Evolutionary conservation across 2,329 filamentous ascomycete species (phyloP).

Genomic region (Colletotrichum tanaceti): DNA sequence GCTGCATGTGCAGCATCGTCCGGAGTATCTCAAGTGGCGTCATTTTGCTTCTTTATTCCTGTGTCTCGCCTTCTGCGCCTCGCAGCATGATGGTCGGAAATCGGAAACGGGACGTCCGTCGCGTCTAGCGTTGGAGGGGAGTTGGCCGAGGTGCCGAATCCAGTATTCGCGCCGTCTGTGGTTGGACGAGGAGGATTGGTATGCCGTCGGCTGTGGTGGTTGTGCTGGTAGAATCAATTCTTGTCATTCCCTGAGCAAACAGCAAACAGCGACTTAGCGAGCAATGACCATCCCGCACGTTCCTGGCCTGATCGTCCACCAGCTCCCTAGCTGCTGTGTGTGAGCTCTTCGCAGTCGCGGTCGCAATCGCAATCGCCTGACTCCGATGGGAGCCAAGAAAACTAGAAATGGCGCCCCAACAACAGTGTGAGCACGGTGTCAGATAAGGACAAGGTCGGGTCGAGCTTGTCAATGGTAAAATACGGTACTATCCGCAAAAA

Average conservation of each 20-base stretch:
- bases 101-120: conserved; percentile 10
- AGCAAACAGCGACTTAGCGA: no score
- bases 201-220: conserved; percentile 12
- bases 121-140: conserved; percentile 18
- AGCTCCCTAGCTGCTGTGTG: not conserved
- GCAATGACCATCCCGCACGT: not conserved
- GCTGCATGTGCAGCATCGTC: conserved; percentile 17
- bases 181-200: conserved; percentile 22
- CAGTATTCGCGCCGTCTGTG: conserved; percentile 23
- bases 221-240: conserved; percentile 15
- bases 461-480: not conserved
- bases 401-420: conserved; percentile 26
- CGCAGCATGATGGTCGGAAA: conserved; percentile 10
- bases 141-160: conserved; percentile 33
- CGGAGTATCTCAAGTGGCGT: conserved; percentile 20
- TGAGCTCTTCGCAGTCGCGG: not conserved
- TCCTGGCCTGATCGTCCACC: conserved; percentile 7
- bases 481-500: conserved; percentile 2
- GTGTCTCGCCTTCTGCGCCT: not conserved
- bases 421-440: conserved; percentile 31
- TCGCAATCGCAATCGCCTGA: not conserved
- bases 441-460: conserved; percentile 3
- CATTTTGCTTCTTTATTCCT: not conserved
- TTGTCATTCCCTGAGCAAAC: conserved; percentile 1
- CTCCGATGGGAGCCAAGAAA: conserved; percentile 1